Evolutionary conservation across 2,329 filamentous ascomycete genomes (phyloP).

Genomic region (Teratosphaeria gauchensis): DNA sequence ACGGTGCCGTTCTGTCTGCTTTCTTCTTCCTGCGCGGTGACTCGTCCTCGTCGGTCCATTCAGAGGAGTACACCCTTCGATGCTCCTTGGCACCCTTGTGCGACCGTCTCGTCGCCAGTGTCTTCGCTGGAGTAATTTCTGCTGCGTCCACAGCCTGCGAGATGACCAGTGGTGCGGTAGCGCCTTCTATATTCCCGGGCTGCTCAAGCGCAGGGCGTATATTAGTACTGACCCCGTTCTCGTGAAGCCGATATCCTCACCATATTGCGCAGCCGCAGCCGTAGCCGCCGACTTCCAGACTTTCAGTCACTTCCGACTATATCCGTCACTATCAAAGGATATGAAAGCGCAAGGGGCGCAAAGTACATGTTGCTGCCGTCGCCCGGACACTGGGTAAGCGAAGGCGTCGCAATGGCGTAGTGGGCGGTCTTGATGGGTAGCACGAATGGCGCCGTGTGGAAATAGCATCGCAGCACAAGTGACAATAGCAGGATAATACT

Average conservation of each 20-base stretch:
- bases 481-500: conserved; percentile 4
- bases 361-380: conserved; percentile 13
- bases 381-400: conserved; percentile 4
- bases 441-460: conserved; percentile 10
- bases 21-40: conserved; percentile 5
- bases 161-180: conserved; percentile 14
- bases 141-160: conserved; percentile 13
- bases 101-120: conserved; percentile 8
- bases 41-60: conserved; percentile 23
- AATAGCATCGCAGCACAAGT: conserved; percentile 8
- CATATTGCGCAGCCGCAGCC: conserved; percentile 7
- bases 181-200: conserved; percentile 10
- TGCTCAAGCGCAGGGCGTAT: conserved; percentile 10
- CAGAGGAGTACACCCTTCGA: conserved; percentile 10
- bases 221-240: conserved; percentile 5
- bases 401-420: background rate
- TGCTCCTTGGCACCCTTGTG: conserved; percentile 12
- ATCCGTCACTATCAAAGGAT: conserved; percentile 5
- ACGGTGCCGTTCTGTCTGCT: conserved; percentile 5
- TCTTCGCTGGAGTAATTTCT: conserved; percentile 6
- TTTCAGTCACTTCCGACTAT: background rate
- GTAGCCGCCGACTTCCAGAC: background rate
- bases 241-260: conserved; percentile 10
- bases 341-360: conserved; percentile 11
- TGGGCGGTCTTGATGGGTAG: conserved; percentile 2